Conservation (phyloP, 164 flowering plant genomes). For the Euptelea pleiosperma region DNA sequence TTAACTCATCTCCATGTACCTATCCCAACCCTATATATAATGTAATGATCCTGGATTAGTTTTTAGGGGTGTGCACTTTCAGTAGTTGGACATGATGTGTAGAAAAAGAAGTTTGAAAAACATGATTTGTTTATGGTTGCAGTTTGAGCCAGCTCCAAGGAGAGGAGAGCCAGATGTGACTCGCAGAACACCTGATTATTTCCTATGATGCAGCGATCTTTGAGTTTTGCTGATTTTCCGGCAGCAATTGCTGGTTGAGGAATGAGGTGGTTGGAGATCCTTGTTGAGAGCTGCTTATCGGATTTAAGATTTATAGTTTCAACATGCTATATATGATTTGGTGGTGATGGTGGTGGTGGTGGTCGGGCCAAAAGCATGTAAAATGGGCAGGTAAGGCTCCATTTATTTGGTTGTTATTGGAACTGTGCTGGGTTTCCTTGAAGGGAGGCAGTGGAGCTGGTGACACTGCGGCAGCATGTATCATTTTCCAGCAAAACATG, state of each 20-base stretch:
- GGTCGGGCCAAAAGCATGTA: conserved; percentile 22
- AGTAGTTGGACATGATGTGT: too few species aligned
- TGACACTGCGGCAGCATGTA: conserved; percentile 23
- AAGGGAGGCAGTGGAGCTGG: conserved; percentile 26
- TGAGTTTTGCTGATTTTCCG: conserved; percentile 17
- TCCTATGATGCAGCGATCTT: conserved; percentile 47
- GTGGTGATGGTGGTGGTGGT: conserved; percentile 21
- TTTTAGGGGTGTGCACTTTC: too few species aligned
- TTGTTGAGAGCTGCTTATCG: conserved; percentile 15
- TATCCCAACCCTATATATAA: background rate
- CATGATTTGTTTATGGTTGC: conserved; percentile 20
- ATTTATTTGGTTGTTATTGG: conserved; percentile 16
- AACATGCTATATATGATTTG: conserved; percentile 17
- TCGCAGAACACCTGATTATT: conserved; percentile 91
- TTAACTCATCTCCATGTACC: background rate
- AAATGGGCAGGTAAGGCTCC: conserved; percentile 24
- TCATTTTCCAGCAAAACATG: conserved; percentile 36
- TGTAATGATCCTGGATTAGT: background rate
- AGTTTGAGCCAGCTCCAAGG: conserved; percentile 98
- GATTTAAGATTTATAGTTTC: conserved; percentile 22
- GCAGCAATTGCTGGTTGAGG: conserved; percentile 25
- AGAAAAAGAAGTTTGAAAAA: background rate
- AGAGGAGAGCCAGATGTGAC: conserved; percentile 98
- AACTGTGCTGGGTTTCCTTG: conserved; percentile 18
- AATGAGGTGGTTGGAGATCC: conserved; percentile 10